A percentile compares a stretch with the other conserved stretches of the same genome.
These are phyloP conservation scores for Aspergillus chevalieri DNA, from an alignment of 2,329 filamentous ascomycete species.

Conservation along the genomic window DNA sequence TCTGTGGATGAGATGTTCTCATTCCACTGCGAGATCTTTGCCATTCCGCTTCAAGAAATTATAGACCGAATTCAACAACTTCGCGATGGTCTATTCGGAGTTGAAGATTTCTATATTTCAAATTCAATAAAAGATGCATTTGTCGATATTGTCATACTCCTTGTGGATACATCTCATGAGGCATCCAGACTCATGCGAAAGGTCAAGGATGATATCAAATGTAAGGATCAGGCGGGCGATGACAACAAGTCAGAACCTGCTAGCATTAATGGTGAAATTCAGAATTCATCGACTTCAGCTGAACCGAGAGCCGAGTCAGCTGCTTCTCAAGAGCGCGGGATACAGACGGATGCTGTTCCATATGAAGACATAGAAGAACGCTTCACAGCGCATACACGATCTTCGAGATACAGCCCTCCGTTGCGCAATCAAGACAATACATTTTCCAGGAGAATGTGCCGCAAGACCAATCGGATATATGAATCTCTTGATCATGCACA, in stretches of 20 bases:
- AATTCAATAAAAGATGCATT: slow-evolving; percentile 1
- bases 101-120: neutral
- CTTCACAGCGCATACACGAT: neutral
- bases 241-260: no score
- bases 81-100: neutral
- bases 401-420: neutral
- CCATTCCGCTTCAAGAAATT: neutral
- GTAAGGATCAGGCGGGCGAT: no score
- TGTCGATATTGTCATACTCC: neutral
- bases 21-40: neutral
- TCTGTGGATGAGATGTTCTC: neutral
- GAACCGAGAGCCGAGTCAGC: neutral
- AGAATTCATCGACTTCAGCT: neutral
- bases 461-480: neutral
- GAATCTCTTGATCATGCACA: neutral
- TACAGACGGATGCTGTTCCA: neutral
- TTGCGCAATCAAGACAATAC: neutral
- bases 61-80: neutral
- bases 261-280: no score
- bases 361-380: no score
- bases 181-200: neutral
- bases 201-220: no score
- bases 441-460: neutral
- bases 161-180: neutral
- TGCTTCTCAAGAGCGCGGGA: neutral